Evolutionary conservation across 208 protist species (phyloP).

Genomic region (Porcisia deanei): DNA sequence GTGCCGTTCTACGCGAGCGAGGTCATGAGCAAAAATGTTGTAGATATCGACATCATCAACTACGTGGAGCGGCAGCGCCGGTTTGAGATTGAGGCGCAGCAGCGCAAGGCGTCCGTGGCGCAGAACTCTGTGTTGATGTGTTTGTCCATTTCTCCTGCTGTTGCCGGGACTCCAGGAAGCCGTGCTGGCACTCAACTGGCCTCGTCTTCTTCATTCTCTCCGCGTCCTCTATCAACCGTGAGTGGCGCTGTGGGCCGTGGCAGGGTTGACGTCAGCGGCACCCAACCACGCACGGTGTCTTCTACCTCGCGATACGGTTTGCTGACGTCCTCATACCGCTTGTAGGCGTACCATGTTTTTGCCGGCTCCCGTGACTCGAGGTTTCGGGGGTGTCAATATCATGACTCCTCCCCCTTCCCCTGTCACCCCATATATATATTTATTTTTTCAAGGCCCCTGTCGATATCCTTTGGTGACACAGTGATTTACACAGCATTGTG

Average conservation of each 20-base stretch:
- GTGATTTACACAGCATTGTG: neutral
- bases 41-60: slow-evolving; percentile 61
- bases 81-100: slow-evolving; percentile 22
- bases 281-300: neutral
- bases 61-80: slow-evolving; percentile 61
- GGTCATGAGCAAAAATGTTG: slow-evolving; percentile 29
- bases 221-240: slow-evolving; percentile 5
- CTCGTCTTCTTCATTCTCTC: slow-evolving; percentile 16
- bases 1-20: slow-evolving; percentile 33
- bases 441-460: neutral
- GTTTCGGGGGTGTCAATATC: neutral
- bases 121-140: slow-evolving; percentile 8
- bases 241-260: neutral
- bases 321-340: neutral
- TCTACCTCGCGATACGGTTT: neutral
- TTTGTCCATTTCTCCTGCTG: slow-evolving; percentile 7
- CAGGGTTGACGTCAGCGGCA: neutral
- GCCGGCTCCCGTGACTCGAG: neutral
- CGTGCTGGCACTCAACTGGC: neutral
- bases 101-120: slow-evolving; percentile 10
- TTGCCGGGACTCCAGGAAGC: neutral
- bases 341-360: neutral
- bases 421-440: neutral
- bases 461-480: neutral
- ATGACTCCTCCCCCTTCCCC: too few species aligned